Evolutionary conservation across 129 eudicot genomes (phyloP).

Genomic region (Pulicaria dysenterica): DNA sequence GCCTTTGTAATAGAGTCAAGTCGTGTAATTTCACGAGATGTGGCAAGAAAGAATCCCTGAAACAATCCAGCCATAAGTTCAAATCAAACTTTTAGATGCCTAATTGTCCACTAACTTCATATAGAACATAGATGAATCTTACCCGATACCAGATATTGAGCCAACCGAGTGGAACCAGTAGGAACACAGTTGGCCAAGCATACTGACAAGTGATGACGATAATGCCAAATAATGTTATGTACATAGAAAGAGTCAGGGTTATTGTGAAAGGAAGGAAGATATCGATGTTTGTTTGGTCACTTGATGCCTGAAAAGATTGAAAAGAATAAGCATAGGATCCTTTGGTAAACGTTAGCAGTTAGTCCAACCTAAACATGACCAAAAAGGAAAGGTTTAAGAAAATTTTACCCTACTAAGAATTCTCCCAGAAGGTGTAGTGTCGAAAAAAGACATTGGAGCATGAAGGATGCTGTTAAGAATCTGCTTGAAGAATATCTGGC

Average conservation of each 20-base stretch:
- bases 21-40: conserved; percentile 85
- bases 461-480: conserved; percentile 68
- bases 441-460: conserved; percentile 95
- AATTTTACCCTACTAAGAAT: conserved; percentile 69
- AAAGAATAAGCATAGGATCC: neutral
- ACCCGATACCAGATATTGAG: conserved; percentile 89
- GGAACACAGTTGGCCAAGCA: conserved; percentile 80
- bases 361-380: neutral
- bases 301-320: conserved; percentile 66
- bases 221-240: conserved; percentile 57
- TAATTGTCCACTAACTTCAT: neutral
- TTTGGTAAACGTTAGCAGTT: neutral
- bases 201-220: conserved; percentile 79
- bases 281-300: conserved; percentile 80
- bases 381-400: conserved; percentile 11
- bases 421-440: conserved; percentile 91
- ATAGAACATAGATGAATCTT: conserved; percentile 22
- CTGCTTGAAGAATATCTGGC: conserved; percentile 59
- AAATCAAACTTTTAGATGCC: neutral
- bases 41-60: conserved; percentile 71
- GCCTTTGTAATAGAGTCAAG: conserved; percentile 85
- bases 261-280: conserved; percentile 57
- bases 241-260: conserved; percentile 47
- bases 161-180: conserved; percentile 80
- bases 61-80: conserved; percentile 2